A percentile compares a stretch with the other conserved stretches of the same genome.
phyloP scores from a whole-genome alignment of 2,329 filamentous ascomycete genomes.

The Cucurbitaria berberidis region DNA sequence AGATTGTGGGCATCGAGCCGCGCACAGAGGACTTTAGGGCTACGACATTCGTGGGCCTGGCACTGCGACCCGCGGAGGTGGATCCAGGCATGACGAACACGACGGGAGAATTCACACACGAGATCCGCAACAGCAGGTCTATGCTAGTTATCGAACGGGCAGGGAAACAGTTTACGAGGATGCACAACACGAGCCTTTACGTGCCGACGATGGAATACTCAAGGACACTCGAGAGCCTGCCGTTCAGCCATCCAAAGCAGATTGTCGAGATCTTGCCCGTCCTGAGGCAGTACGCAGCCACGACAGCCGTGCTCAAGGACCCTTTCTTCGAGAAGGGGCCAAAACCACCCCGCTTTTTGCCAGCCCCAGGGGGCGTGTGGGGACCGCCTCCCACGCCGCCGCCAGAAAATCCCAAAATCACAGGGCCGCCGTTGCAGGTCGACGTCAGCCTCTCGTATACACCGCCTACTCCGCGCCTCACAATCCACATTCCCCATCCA shows the following conservation, averaged over 20 bases:
- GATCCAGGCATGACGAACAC: conserved; percentile 61
- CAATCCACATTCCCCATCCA: conserved; percentile 40
- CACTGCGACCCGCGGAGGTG: conserved; percentile 51
- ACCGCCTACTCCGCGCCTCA: conserved; percentile 41
- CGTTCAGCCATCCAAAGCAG: conserved; percentile 80
- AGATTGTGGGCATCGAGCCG: conserved; percentile 64
- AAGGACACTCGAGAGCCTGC: conserved; percentile 68
- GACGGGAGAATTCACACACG: conserved; percentile 50
- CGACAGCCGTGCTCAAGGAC: conserved; percentile 68
- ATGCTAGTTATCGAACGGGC: conserved; percentile 50
- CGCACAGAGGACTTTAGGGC: conserved; percentile 58
- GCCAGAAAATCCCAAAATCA: conserved; percentile 40
- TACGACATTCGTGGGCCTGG: conserved; percentile 59
- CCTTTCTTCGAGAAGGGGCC: conserved; percentile 57
- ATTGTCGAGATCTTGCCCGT: conserved; percentile 73
- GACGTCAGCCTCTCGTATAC: conserved; percentile 42
- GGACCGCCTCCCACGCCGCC: conserved; percentile 20
- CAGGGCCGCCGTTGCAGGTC: conserved; percentile 23
- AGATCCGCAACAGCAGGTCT: conserved; percentile 58
- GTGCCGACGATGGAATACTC: conserved; percentile 77
- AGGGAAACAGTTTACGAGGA: conserved; percentile 29
- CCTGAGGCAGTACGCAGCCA: conserved; percentile 75
- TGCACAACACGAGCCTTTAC: conserved; percentile 66
- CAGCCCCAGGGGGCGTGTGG: too few relatives aligned
- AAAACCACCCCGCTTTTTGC: too few relatives aligned